Base-by-base conservation (phyloP, 176 grass and related monocot species). In the Carex kokanica region DNA sequence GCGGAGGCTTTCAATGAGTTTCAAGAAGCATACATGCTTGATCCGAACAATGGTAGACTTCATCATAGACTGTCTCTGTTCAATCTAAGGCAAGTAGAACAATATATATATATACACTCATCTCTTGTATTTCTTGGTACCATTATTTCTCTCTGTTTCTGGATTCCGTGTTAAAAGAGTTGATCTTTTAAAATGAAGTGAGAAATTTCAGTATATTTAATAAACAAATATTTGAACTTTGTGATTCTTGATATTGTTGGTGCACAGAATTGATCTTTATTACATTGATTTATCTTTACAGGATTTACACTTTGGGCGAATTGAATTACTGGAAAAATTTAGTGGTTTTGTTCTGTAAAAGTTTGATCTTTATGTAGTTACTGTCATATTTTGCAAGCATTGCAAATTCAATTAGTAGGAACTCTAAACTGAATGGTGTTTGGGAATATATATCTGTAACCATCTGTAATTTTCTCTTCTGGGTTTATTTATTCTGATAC, bases 1-100 rank as follows among this genome's bases (percentile, higher is more conserved):
- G 51, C 54, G 0, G 91, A 94, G 13, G 94, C 94, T 6, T 66
- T 89, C 69, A 80, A 34, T 2, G 94, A 97, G 23, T 94, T 88
- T 55, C 88, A 88, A 55, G 92, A 89, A 78, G 90, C 90, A 23
- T 59, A 94, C 56, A 41, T 81, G 2, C 75, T 88, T 54, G 94
- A 97, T 84, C 90, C 91, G 0, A 34, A 59, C 32, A 94, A 83
- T 81, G 90, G 68, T 69, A 88, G 86, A 17, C 88, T 87, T 25
- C 91, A 90, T 38, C n/a, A 61, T 53, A 83, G 88, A 18, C 75
- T 97, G 41, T 87, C 90, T 62, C 51, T 73, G 0, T 40, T 97
- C 24, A 80, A 88, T 84, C 61, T 94, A 63, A 78, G 90, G 94
- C 92, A 74, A 90, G 89, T 41, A 45, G 45, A 59, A 27, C 49